Evolutionary conservation across 2,329 filamentous ascomycete genomes (phyloP), one percentile per base, ranked within the genome.

Genomic region (Trichocomaceae sp.): DNA sequence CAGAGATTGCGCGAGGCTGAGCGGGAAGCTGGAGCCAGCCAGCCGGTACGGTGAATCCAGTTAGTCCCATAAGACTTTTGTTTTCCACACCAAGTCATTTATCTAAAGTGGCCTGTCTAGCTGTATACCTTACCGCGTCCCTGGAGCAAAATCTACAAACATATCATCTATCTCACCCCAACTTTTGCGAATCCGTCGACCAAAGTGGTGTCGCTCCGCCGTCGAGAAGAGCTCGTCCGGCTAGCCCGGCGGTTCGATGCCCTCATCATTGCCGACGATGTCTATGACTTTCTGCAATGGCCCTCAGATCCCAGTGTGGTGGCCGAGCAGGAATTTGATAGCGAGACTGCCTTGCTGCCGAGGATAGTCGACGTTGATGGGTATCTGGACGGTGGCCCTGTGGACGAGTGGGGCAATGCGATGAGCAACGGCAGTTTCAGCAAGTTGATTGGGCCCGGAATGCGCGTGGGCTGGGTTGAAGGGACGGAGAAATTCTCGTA

Each of bases 201-300:
- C 29, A 86, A 86, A 65, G 90, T 88, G 2, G 92, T 95, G 84
- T 83, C 85, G 13, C 70, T 90, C 3, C 67, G 72, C 17, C 81
- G 86, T 26, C 81, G 93, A 3, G 74, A 84, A 59, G 76, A 76
- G 10, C 78, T 97, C 3, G 83, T 97, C 22, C 75, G 76, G n/a
- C 72, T 96, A 6, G 92, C 92, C 0, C 80, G 92, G 55, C 77
- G 84, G 56, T 83, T 86, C 67, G 85, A 97, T 68, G 89, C 88
- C 6, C 79, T 97, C n/a, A 72, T 96, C 54, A 79, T 96, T 26
- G 83, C 83, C 48, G 92, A 97, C 72, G 93, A 99, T 69, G 90
- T 97, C 9, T 99, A 99, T 67, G 92, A 97, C 69, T 86, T 92
- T 61, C 77, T 97, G 5, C 87, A 91, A 67, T 96, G 90, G 89